These are phyloP conservation scores for Acorus calamus DNA, from an alignment of 106 monocot genomes.

Conservation along the genomic window DNA sequence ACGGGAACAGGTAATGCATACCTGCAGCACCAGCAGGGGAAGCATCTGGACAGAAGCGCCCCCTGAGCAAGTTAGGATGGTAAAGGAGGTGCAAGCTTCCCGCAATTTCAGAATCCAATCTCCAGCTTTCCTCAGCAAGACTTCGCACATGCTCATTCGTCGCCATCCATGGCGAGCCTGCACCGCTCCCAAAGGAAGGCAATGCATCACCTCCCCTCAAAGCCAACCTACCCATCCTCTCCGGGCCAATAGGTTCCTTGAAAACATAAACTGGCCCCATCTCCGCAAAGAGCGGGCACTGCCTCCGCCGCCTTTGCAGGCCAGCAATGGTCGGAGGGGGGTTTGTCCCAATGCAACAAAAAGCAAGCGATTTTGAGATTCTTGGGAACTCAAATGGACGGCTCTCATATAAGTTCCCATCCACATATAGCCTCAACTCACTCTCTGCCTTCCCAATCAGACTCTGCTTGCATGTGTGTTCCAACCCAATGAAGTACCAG, in stretches of 20 bases:
- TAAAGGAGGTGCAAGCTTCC: conserved; percentile 79
- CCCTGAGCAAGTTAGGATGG: conserved; percentile 73
- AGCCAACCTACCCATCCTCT: conserved; percentile 69
- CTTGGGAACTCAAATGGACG: conserved; percentile 76
- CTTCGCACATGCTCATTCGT: conserved; percentile 45
- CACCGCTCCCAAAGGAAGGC: conserved; percentile 78
- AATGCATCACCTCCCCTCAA: conserved; percentile 69
- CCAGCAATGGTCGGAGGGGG: conserved; percentile 86
- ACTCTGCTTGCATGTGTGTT: conserved; percentile 76
- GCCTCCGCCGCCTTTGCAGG: conserved; percentile 57
- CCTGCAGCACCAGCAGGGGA: conserved; percentile 92
- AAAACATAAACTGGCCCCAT: conserved; percentile 96
- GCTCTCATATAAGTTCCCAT: conserved; percentile 82
- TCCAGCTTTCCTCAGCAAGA: conserved; percentile 66
- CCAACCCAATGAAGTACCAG: conserved; percentile 93
- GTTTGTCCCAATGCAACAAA: conserved; percentile 91
- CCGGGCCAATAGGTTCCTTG: conserved; percentile 82
- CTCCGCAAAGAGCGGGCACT: conserved; percentile 91
- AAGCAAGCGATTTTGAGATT: conserved; percentile 78
- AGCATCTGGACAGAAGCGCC: conserved; percentile 81
- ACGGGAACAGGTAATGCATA: conserved; percentile 11
- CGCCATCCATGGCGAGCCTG: conserved; percentile 49
- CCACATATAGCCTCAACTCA: conserved; percentile 80
- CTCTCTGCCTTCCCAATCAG: conserved; percentile 84
- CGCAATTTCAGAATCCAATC: conserved; percentile 66